Conservation (phyloP, 805 yeast genomes). For the Starmerella powellii region DNA sequence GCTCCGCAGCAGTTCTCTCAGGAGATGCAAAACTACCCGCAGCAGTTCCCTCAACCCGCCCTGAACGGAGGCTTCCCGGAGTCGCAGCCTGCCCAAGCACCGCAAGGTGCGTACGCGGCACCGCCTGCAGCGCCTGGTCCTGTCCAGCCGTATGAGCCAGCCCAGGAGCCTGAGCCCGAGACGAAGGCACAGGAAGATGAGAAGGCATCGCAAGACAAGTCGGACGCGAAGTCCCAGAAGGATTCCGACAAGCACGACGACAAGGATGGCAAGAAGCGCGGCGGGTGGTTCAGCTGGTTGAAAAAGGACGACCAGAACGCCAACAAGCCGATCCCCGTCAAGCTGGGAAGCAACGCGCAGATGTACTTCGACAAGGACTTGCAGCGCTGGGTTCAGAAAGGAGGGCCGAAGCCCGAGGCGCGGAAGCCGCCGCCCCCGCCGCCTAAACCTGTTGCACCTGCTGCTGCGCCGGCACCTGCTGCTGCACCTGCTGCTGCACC, state of each 20-base stretch:
- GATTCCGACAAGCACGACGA: conserved; percentile 22
- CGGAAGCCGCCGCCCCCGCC: conserved; percentile 61
- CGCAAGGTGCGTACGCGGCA: too few species aligned
- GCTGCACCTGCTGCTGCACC: conserved; percentile 3
- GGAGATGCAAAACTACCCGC: too few species aligned
- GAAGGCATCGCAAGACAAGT: conserved; percentile 4
- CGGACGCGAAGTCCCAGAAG: conserved; percentile 12
- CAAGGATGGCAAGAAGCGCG: conserved; percentile 21
- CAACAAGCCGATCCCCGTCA: conserved; percentile 70
- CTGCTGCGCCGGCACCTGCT: conserved; percentile 10
- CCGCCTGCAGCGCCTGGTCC: too few species aligned
- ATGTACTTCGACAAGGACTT: conserved; percentile 73
- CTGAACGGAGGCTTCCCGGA: too few species aligned
- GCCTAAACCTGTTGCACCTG: conserved; percentile 33
- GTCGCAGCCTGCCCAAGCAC: too few species aligned
- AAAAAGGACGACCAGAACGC: conserved; percentile 39
- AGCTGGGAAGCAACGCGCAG: conserved; percentile 50
- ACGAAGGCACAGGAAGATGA: not conserved
- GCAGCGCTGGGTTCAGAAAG: conserved; percentile 75
- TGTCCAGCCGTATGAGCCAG: too few species aligned
- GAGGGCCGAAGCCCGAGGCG: conserved; percentile 35
- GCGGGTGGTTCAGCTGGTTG: conserved; percentile 50
- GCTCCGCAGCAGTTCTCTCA: too few species aligned
- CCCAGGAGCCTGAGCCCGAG: too few species aligned
- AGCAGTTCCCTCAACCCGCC: too few species aligned